phyloP scores from a whole-genome alignment of 495 filamentous ascomycete species.

The Neurospora cerealis region DNA sequence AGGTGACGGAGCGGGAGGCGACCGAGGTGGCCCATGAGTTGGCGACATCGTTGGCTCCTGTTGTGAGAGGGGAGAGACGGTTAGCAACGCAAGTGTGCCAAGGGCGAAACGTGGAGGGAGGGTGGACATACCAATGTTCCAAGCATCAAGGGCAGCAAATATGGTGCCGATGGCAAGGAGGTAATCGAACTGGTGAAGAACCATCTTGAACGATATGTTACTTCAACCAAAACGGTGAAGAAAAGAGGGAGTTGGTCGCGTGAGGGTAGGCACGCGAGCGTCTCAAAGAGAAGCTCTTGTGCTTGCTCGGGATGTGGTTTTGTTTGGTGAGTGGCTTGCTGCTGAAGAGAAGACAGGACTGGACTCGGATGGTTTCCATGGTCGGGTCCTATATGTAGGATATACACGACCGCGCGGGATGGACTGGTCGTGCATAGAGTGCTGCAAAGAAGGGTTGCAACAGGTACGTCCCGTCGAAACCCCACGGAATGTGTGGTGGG shows the following conservation, averaged over 20 bases:
- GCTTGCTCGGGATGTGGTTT: neutral
- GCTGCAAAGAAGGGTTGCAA: neutral
- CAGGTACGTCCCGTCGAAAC: neutral
- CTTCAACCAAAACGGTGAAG: neutral
- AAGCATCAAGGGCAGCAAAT: slow-evolving; percentile 67
- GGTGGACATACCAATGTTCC: slow-evolving; percentile 44
- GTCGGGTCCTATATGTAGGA: neutral
- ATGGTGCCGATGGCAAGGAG: slow-evolving; percentile 68
- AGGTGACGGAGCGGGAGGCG: slow-evolving; percentile 54
- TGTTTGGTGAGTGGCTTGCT: neutral
- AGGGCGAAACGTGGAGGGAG: too few species aligned
- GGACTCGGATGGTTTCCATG: neutral
- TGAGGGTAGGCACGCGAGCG: neutral
- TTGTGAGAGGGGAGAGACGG: too few species aligned
- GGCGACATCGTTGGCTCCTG: slow-evolving; percentile 60
- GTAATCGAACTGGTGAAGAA: slow-evolving; percentile 52
- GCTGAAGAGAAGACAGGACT: neutral
- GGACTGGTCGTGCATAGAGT: neutral
- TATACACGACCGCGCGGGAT: neutral
- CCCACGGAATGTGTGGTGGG: neutral
- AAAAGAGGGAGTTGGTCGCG: neutral
- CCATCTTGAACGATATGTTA: slow-evolving; percentile 9
- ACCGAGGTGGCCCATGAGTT: slow-evolving; percentile 66
- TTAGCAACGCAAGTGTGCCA: too few species aligned
- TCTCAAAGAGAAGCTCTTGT: neutral